Base-by-base conservation (phyloP, 2,329 filamentous ascomycete genomes). In the Trichoderma sp. region DNA sequence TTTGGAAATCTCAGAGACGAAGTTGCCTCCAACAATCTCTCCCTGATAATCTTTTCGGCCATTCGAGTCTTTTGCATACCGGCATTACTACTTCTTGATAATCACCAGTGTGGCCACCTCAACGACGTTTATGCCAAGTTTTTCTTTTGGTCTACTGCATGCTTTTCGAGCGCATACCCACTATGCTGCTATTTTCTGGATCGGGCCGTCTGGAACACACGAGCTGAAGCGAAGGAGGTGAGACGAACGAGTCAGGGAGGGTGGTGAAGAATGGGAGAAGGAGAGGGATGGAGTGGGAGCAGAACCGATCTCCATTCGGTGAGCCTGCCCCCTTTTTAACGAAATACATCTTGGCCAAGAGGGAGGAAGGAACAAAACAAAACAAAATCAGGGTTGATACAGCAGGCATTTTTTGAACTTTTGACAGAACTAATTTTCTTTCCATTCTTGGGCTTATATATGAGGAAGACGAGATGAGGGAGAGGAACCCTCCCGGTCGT, bases 321-420 rank as follows among this genome's bases (percentile, higher is more conserved):
- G 61, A 34, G 28, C 57, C 17, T 15, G 43, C 30, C 44, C 7
- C 26, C 30, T 41, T 28, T 45, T n/a, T 15, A 6, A 51, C 41
- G 17, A 34, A 34, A 54, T 19, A 14, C 6, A 34, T 19, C 41
- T 28, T 65, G 44, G 28, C 15, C 34, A 39, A 14, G 34, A 14
- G 34, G 34, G 52, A 41, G 39, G 34, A 21, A 28, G 6, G 30
- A 51, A 30, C 24, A 30, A 17, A 30, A 30, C 28, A 55, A 54
- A 34, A 47, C 41, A 55, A 34, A 60, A 51, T 28, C 51, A 34
- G 7, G 45, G 51, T 44, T 39, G 61, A 64, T 64, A 64, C 45
- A 64, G 61, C 61, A 64, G 44, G 54, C 61, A 64, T 64, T 64
- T 52, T 64, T 64, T 24, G 21, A 24, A 30, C 10, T 24, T 43